phyloP scores from a whole-genome alignment of 169 alveolate genomes.

The Besnoitia besnoiti region DNA sequence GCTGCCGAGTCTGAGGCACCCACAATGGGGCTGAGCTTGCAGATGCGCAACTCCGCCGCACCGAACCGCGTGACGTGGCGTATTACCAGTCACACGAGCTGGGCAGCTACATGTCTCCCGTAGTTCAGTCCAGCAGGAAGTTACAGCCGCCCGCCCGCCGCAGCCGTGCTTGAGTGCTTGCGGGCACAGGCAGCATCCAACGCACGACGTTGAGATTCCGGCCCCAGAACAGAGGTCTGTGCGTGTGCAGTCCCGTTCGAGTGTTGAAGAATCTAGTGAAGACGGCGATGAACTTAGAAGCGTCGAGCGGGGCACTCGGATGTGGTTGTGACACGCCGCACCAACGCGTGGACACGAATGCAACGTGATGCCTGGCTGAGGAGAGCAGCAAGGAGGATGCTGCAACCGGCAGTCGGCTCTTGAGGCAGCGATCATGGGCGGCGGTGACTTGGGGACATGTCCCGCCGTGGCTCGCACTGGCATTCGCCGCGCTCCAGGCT shows the following conservation, averaged over 20 bases:
- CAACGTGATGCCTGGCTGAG: not conserved
- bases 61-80: not conserved
- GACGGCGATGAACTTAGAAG: not conserved
- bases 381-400: not conserved
- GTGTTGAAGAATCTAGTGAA: not conserved
- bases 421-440: not conserved
- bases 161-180: not conserved
- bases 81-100: not conserved
- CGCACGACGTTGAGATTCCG: not conserved
- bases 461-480: not conserved
- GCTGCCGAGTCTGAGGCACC: not conserved
- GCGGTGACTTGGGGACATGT: not conserved
- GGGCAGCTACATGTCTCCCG: not conserved
- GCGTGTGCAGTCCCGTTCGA: not conserved
- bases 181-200: not conserved
- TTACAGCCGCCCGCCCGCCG: not conserved
- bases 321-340: not conserved
- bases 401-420: too few relatives aligned
- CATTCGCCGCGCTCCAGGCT: not conserved
- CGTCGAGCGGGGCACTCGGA: not conserved
- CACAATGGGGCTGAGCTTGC: not conserved
- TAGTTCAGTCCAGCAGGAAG: not conserved
- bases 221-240: not conserved
- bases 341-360: not conserved
- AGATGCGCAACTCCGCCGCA: not conserved